Conservation (phyloP, 1,284 basidiomycete species). For the Retiboletus flavoniger region DNA sequence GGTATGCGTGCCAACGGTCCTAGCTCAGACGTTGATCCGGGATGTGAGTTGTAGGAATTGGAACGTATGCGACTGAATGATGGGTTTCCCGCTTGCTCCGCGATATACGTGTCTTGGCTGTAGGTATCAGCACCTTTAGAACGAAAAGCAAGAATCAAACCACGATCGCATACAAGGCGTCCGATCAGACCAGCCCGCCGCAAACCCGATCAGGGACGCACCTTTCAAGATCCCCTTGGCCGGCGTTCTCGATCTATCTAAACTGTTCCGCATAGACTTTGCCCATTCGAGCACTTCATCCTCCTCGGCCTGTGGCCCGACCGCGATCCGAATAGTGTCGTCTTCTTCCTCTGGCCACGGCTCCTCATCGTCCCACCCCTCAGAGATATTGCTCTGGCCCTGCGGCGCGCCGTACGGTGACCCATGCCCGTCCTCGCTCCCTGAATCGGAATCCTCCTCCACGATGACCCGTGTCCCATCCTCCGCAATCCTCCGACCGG, state of each 20-base stretch:
- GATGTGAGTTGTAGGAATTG: slow-evolving; percentile 75
- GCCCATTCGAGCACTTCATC: slow-evolving; percentile 72
- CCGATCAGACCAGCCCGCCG: slow-evolving; percentile 5
- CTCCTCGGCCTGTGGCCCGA: slow-evolving; percentile 45
- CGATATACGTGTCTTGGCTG: slow-evolving; percentile 55
- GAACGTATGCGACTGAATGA: slow-evolving; percentile 60
- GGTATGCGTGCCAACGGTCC: slow-evolving; percentile 78
- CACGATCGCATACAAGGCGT: neutral
- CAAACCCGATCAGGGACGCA: slow-evolving; percentile 40
- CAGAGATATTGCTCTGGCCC: slow-evolving; percentile 43
- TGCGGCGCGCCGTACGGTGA: slow-evolving; percentile 28
- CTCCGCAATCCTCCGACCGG: slow-evolving; percentile 53
- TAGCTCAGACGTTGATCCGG: slow-evolving; percentile 50
- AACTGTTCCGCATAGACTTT: slow-evolving; percentile 62
- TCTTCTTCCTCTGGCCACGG: slow-evolving; percentile 65
- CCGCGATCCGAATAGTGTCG: slow-evolving; percentile 62
- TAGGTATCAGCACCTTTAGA: slow-evolving; percentile 59
- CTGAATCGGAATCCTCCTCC: slow-evolving; percentile 68
- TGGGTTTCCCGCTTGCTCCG: slow-evolving; percentile 40
- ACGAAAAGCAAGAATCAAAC: slow-evolving; percentile 7
- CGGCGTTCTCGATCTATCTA: slow-evolving; percentile 65
- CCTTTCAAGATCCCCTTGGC: slow-evolving; percentile 89
- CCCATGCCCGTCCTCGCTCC: slow-evolving; percentile 47
- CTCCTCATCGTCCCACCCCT: slow-evolving; percentile 73
- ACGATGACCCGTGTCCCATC: slow-evolving; percentile 67